Conservation (phyloP, 208 protist genomes). For the Naegleria gruberi region DNA sequence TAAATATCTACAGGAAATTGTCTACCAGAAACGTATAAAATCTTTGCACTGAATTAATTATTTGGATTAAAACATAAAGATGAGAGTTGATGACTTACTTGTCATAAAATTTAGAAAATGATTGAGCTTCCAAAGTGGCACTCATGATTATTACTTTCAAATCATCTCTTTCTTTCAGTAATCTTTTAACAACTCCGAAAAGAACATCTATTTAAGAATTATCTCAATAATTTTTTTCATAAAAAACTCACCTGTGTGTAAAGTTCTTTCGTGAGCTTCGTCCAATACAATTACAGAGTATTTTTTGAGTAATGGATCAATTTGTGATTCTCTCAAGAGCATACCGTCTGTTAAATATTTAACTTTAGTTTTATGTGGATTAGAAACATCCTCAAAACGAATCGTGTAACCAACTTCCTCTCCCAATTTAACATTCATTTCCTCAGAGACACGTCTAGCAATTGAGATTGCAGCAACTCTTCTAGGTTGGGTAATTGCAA, state of each 20-base stretch:
- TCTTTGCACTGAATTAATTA: conserved; percentile 47
- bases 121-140: conserved; percentile 89
- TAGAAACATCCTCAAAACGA: conserved; percentile 83
- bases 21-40: conserved; percentile 74
- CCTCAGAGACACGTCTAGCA: conserved; percentile 76
- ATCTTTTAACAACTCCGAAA: conserved; percentile 76
- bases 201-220: conserved; percentile 62
- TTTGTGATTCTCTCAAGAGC: conserved; percentile 86
- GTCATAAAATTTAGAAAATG: conserved; percentile 87
- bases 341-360: conserved; percentile 94
- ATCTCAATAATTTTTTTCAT: no score
- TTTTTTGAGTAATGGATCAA: conserved; percentile 68
- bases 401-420: conserved; percentile 80
- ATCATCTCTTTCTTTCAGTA: conserved; percentile 49
- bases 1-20: conserved; percentile 69
- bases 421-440: conserved; percentile 68
- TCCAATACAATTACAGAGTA: conserved; percentile 99
- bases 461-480: conserved; percentile 92
- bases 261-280: conserved; percentile 98
- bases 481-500: conserved; percentile 86
- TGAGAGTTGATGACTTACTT: conserved; percentile 52
- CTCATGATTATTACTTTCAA: conserved; percentile 90
- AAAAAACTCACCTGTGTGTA: no score
- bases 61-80: no score
- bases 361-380: conserved; percentile 57